Evolutionary conservation across 129 eudicot genomes (phyloP).

Genomic region (Helichrysum umbraculigerum): DNA sequence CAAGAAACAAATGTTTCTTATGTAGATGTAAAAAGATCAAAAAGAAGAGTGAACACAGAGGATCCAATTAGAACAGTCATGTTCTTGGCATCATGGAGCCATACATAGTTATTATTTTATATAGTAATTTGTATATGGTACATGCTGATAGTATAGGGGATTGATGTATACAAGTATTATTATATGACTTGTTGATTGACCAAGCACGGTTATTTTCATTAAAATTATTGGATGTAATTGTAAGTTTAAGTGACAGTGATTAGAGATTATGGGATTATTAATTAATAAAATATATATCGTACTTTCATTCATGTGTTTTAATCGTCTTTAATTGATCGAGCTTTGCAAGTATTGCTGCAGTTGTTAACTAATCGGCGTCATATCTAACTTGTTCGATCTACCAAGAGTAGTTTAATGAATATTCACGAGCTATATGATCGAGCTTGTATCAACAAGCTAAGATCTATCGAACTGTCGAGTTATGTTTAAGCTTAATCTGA

Average conservation of each 20-base stretch:
- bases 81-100: constrained; percentile 86
- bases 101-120: constrained; percentile 37
- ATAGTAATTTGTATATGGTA: too few relatives aligned
- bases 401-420: too few relatives aligned
- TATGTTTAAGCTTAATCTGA: too few relatives aligned
- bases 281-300: neutral
- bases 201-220: constrained; percentile 20
- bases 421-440: too few relatives aligned
- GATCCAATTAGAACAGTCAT: constrained; percentile 75
- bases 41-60: constrained; percentile 35
- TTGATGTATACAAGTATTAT: neutral
- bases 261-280: constrained; percentile 1
- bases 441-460: too few relatives aligned
- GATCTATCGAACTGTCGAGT: too few relatives aligned
- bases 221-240: neutral
- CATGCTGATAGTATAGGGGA: too few relatives aligned
- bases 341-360: too few relatives aligned
- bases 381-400: too few relatives aligned
- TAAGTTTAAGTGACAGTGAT: neutral
- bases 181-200: constrained; percentile 16
- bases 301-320: too few relatives aligned
- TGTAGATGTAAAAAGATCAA: constrained; percentile 35
- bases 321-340: too few relatives aligned
- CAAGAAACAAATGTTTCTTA: constrained; percentile 10
- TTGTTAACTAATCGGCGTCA: too few relatives aligned